Base-by-base conservation (phyloP, 2,329 filamentous ascomycete species). In the Myriosclerotinia scirpicola region DNA sequence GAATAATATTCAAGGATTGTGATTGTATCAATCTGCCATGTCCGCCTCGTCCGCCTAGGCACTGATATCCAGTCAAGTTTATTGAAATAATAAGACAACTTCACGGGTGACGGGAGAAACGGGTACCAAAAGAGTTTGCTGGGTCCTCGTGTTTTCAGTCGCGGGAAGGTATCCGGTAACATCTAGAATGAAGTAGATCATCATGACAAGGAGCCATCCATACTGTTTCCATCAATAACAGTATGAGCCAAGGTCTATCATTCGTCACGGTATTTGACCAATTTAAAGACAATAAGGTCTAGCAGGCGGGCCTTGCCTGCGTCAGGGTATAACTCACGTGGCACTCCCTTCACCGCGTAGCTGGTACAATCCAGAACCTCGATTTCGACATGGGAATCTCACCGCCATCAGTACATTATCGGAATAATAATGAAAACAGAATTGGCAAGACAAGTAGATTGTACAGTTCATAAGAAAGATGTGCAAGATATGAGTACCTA, bases 81-180 rank as follows among this genome's bases (percentile, higher is more conserved):
- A 36, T 26, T 34, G 20, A 63, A 55, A 30, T 54, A 30, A 66
- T 54, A 30, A 66, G 50, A 63, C 58, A 66, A 38, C 44, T 59
- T 40, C 50, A 40, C 64, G 56, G 58, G 56, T 63, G 38, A 40
- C 64, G 56, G 58, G 56, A 66, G 38, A n/a, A 54, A 53, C 48
- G 58, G 64, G 55, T 54, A 53, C 40, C 40, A n/a, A 50, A 42
- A 15, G 46, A 26, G 62, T 54, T 62, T 66, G 30, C 40, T 61
- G 64, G 56, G 46, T 62, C 50, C 56, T 61, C 48, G 48, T 66
- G 55, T 66, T 61, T 44, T 53, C 50, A 54, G 30, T 54, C 54
- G 64, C 44, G 64, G 64, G 64, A 65, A 34, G 44, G 46, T 22
- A 54, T 61, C 64, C 64, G 64, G 64, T 65, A 65, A n/a, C 64